phyloP scores from a whole-genome alignment of 805 yeast species.

The Saccharomycopsis sp. region DNA sequence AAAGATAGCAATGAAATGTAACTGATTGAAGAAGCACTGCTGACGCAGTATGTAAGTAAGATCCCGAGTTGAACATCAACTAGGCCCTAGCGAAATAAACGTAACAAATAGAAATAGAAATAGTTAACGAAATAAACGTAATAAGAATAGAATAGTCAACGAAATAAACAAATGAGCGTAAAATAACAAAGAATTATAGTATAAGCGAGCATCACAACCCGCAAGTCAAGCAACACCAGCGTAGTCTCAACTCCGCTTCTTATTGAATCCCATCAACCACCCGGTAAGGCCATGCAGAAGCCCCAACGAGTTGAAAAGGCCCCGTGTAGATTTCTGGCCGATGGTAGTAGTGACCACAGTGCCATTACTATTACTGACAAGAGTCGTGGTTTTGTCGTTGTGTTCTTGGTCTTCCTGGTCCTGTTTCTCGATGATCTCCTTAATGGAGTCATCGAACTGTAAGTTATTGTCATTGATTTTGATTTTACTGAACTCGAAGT shows the following conservation, averaged over 20 bases:
- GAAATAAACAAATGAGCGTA: too few species aligned
- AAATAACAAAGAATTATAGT: not conserved
- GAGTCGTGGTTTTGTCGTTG: constrained; percentile 12
- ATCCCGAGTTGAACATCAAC: too few species aligned
- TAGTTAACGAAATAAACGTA: too few species aligned
- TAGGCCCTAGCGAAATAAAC: too few species aligned
- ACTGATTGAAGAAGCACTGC: too few species aligned
- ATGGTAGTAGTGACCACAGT: constrained; percentile 17
- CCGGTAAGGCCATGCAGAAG: not conserved
- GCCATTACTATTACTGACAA: constrained; percentile 18
- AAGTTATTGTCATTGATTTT: constrained; percentile 16
- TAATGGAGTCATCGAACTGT: constrained; percentile 17
- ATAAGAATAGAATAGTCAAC: too few species aligned
- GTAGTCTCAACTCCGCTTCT: not conserved
- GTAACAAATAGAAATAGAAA: too few species aligned
- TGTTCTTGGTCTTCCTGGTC: constrained; percentile 5
- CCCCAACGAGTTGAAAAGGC: not conserved
- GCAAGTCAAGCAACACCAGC: too few species aligned
- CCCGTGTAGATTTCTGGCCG: constrained; percentile 6
- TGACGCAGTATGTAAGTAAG: too few species aligned
- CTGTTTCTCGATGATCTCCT: constrained; percentile 7
- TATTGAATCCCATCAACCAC: not conserved
- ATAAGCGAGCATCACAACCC: too few species aligned
- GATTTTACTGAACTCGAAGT: constrained; percentile 19
- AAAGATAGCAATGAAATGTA: too few species aligned